Evolutionary conservation across 2,329 filamentous ascomycete species (phyloP).

Genomic region (Colletotrichum eremochloae): DNA sequence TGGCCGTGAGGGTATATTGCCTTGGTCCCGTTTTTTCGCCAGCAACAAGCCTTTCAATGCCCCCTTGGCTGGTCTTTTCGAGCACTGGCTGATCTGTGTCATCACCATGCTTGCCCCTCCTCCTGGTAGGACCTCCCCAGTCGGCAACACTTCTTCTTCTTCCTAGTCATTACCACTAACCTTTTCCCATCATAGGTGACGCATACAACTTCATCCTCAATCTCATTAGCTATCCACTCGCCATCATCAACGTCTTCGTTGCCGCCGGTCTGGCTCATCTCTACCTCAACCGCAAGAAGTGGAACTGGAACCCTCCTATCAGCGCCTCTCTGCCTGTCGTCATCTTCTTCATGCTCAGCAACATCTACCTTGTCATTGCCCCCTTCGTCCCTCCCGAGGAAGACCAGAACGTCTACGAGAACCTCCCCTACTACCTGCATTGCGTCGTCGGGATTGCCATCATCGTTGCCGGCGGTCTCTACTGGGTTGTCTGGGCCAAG

Average conservation of each 20-base stretch:
- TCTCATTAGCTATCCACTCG: constrained; percentile 74
- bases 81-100: constrained; percentile 74
- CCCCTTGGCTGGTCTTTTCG: constrained; percentile 71
- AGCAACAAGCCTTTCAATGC: constrained; percentile 75
- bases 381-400: constrained; percentile 68
- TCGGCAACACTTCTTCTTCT: constrained; percentile 44
- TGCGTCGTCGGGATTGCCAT: constrained; percentile 69
- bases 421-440: constrained; percentile 69
- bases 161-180: constrained; percentile 14
- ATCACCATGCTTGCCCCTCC: constrained; percentile 77
- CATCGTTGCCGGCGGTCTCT: constrained; percentile 64
- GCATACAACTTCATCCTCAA: constrained; percentile 48
- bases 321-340: constrained; percentile 66
- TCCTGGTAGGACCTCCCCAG: constrained; percentile 75
- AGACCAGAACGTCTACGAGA: constrained; percentile 66
- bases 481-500: constrained; percentile 69
- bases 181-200: constrained; percentile 14
- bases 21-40: constrained; percentile 72
- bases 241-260: constrained; percentile 69
- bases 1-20: constrained; percentile 75
- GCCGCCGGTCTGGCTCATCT: constrained; percentile 66
- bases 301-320: constrained; percentile 68
- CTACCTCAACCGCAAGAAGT: constrained; percentile 61
- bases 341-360: constrained; percentile 71
- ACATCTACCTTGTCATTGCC: constrained; percentile 71